These are phyloP conservation scores for Laburnicola sp. DNA, from an alignment of 2,329 filamentous ascomycete genomes.

Conservation along the genomic window DNA sequence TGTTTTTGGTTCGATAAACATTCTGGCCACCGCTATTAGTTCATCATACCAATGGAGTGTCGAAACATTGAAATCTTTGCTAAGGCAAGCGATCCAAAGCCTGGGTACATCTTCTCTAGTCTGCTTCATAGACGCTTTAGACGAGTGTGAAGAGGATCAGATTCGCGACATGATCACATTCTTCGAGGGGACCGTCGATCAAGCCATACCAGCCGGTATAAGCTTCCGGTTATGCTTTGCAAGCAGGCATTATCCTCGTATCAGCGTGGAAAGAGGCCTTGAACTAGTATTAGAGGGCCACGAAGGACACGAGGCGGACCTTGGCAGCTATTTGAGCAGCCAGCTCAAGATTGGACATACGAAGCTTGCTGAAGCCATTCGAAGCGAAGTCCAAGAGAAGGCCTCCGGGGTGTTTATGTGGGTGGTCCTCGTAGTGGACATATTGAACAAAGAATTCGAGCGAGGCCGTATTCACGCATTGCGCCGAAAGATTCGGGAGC, in stretches of 20 bases:
- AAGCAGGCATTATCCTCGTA: constrained; percentile 53
- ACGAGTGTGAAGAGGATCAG: constrained; percentile 52
- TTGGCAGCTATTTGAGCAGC: constrained; percentile 22
- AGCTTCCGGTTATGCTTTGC: constrained; percentile 49
- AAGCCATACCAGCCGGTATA: constrained; percentile 2
- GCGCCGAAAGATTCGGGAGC: constrained; percentile 39
- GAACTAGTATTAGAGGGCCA: constrained; percentile 40
- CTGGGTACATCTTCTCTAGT: constrained; percentile 12
- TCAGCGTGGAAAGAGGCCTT: constrained; percentile 34
- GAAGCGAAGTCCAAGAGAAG: constrained; percentile 36
- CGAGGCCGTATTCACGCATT: constrained; percentile 35
- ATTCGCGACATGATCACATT: constrained; percentile 48
- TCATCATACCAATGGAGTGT: constrained; percentile 4
- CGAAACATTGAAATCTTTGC: constrained; percentile 10
- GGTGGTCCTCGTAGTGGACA: constrained; percentile 51
- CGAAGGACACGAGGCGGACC: constrained; percentile 39
- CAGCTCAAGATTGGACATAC: constrained; percentile 17
- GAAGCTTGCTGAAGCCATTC: constrained; percentile 20
- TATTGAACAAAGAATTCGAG: constrained; percentile 49
- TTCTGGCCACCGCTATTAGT: background rate
- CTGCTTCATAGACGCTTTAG: constrained; percentile 48
- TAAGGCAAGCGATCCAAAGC: constrained; percentile 9
- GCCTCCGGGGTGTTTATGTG: constrained; percentile 51
- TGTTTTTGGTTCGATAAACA: constrained; percentile 1
- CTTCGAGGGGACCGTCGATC: constrained; percentile 45